Percentiles rank a stretch among this genome's conserved stretches.
Conservation (phyloP, 495 filamentous ascomycete species). For the Penicillium robsamsonii region DNA sequence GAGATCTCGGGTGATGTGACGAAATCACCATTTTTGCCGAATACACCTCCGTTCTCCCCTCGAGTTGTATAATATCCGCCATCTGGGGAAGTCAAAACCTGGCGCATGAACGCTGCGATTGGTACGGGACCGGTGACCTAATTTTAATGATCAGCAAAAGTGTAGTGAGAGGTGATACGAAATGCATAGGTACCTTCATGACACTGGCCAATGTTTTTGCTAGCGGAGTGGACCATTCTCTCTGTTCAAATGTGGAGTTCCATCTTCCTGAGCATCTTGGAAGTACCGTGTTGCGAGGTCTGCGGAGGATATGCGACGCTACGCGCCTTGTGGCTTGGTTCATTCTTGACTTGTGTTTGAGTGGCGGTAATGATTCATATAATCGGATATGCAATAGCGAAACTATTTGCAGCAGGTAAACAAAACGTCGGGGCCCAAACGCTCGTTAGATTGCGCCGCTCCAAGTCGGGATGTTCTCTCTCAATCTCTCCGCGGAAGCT, state of each 20-base stretch:
- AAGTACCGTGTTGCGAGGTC: slow-evolving; percentile 23
- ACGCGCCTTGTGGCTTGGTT: slow-evolving; percentile 35
- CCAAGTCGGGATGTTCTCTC: slow-evolving; percentile 8
- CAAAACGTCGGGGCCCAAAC: background rate
- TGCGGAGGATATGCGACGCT: slow-evolving; percentile 31
- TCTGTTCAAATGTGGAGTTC: slow-evolving; percentile 39
- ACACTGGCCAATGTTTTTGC: slow-evolving; percentile 80
- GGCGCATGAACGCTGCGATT: slow-evolving; percentile 93
- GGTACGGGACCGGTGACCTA: slow-evolving; percentile 80
- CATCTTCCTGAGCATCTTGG: slow-evolving; percentile 27
- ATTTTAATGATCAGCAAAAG: slow-evolving; percentile 1
- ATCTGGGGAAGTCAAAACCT: slow-evolving; percentile 88
- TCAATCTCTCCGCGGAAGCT: slow-evolving; percentile 30
- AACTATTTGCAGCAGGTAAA: background rate
- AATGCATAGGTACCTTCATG: slow-evolving; percentile 60
- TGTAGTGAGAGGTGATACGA: background rate
- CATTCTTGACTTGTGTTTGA: slow-evolving; percentile 22
- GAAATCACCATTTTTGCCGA: slow-evolving; percentile 89
- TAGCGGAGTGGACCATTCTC: slow-evolving; percentile 85
- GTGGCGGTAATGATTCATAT: background rate
- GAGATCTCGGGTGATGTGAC: slow-evolving; percentile 97
- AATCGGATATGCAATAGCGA: no score
- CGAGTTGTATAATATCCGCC: slow-evolving; percentile 91
- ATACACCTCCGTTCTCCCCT: slow-evolving; percentile 62
- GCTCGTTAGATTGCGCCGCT: background rate